Conservation (phyloP, 2,329 filamentous ascomycete genomes). For the Epichloe sp. region DNA sequence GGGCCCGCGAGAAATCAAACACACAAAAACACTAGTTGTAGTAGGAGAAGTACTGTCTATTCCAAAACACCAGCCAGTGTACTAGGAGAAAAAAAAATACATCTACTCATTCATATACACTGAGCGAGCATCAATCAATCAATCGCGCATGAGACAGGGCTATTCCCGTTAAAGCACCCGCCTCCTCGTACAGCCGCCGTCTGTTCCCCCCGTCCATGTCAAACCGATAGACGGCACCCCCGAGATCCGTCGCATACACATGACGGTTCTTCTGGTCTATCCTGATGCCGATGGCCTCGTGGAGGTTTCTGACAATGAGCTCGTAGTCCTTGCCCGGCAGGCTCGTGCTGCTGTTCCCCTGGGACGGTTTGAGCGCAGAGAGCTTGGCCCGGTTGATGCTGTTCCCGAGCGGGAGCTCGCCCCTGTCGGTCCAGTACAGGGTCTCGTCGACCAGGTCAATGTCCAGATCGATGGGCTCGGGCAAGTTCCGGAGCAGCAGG, state of each 20-base stretch:
- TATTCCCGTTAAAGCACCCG: neutral
- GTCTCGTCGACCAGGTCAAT: slow-evolving; percentile 30
- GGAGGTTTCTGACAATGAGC: slow-evolving; percentile 21
- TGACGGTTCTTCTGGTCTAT: slow-evolving; percentile 22
- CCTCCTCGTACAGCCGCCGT: slow-evolving; percentile 7
- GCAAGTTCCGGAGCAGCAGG: slow-evolving; percentile 28
- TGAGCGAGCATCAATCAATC: no score
- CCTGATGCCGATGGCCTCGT: slow-evolving; percentile 34
- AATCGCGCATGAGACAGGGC: neutral
- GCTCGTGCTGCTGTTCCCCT: neutral
- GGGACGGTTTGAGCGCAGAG: neutral
- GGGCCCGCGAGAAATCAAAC: no score
- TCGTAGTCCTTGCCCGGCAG: slow-evolving; percentile 12
- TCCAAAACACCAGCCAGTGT: no score
- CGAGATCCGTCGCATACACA: slow-evolving; percentile 27
- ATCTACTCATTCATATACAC: no score
- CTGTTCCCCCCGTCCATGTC: slow-evolving; percentile 18
- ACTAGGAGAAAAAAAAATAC: no score
- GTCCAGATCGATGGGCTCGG: slow-evolving; percentile 45
- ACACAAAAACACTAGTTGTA: no score
- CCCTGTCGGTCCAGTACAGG: slow-evolving; percentile 49
- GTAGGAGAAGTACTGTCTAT: no score
- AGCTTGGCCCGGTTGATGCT: slow-evolving; percentile 29
- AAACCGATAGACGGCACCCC: slow-evolving; percentile 24
- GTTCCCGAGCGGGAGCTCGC: slow-evolving; percentile 42